phyloP scores from a whole-genome alignment of 2,329 filamentous ascomycete species.

The Ascochyta rabiei region DNA sequence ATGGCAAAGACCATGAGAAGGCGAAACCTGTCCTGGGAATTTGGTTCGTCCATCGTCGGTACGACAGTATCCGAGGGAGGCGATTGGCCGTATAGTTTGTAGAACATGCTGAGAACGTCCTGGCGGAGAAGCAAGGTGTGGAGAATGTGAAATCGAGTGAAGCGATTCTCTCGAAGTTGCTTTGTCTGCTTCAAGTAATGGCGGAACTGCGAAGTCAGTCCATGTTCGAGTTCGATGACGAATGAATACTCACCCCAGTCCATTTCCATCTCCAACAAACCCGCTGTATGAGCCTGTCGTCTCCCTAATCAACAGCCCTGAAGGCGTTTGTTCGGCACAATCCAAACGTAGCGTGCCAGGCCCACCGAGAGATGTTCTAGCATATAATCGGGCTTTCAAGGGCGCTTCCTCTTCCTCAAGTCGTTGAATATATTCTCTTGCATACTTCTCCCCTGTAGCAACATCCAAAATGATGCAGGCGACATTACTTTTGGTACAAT shows the following conservation, averaged over 20 bases:
- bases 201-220: background rate
- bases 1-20: slow-evolving; percentile 50
- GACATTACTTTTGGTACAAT: slow-evolving; percentile 17
- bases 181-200: slow-evolving; percentile 16
- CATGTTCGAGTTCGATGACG: background rate
- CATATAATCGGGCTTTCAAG: background rate
- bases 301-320: slow-evolving; percentile 8
- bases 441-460: slow-evolving; percentile 18
- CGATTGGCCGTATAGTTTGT: slow-evolving; percentile 12
- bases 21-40: slow-evolving; percentile 43
- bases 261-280: slow-evolving; percentile 26
- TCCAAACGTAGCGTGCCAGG: background rate
- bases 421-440: slow-evolving; percentile 19
- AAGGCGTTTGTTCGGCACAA: slow-evolving; percentile 5
- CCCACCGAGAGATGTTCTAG: background rate
- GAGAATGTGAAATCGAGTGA: slow-evolving; percentile 19
- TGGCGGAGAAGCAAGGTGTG: slow-evolving; percentile 18
- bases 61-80: background rate
- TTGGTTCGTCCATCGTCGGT: background rate
- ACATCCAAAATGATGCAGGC: slow-evolving; percentile 24
- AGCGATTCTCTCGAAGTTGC: slow-evolving; percentile 15
- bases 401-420: slow-evolving; percentile 17
- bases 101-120: slow-evolving; percentile 14
- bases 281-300: slow-evolving; percentile 13
- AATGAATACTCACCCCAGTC: slow-evolving; percentile 4